Evolutionary conservation across 2,329 filamentous ascomycete genomes (phyloP).

Genomic region (Hymenoscyphus repandus): DNA sequence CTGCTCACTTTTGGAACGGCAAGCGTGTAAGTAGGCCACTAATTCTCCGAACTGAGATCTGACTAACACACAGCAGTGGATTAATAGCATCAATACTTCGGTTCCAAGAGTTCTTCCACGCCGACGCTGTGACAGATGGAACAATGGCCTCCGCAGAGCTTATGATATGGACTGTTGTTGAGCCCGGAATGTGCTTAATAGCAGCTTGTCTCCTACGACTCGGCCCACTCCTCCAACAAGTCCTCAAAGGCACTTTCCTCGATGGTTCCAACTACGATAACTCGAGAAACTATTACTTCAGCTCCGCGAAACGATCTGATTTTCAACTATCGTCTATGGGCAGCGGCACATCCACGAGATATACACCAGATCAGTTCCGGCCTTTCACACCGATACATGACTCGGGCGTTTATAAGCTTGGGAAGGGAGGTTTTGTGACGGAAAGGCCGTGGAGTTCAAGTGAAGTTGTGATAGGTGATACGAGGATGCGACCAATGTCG

Average conservation of each 20-base stretch:
- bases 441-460: too few relatives aligned
- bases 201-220: slow-evolving; percentile 5
- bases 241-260: neutral
- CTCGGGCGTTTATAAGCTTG: too few relatives aligned
- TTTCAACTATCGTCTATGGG: too few relatives aligned
- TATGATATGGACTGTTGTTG: slow-evolving; percentile 6
- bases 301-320: too few relatives aligned
- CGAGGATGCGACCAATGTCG: too few relatives aligned
- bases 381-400: too few relatives aligned
- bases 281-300: neutral
- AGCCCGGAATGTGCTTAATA: slow-evolving; percentile 5
- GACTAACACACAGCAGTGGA: neutral
- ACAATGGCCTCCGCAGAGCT: slow-evolving; percentile 1
- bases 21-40: neutral
- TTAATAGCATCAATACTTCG: slow-evolving; percentile 3
- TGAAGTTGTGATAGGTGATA: too few relatives aligned
- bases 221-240: neutral
- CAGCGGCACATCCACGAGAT: too few relatives aligned
- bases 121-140: neutral
- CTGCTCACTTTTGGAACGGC: neutral
- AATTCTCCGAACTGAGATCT: neutral
- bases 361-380: too few relatives aligned
- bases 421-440: too few relatives aligned
- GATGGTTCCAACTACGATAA: neutral
- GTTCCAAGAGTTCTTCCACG: slow-evolving; percentile 1